Evolutionary conservation across 306 rosid genomes (phyloP).

Genomic region (Hippophae gyantsensis): DNA sequence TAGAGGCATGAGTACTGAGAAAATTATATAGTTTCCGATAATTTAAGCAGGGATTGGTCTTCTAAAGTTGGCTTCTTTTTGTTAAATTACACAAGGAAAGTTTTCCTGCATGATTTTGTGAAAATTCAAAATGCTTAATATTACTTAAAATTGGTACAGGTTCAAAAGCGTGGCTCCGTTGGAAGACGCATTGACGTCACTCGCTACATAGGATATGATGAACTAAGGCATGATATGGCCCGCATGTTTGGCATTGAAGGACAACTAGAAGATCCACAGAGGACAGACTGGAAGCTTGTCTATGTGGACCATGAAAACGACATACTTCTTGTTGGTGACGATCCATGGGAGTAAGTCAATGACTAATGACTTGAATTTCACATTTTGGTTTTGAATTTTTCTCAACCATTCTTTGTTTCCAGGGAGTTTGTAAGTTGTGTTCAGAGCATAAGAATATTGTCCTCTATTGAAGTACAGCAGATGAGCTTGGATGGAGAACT

Average conservation of each 20-base stretch:
- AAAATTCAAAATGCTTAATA: constrained; percentile 5
- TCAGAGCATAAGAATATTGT: constrained; percentile 89
- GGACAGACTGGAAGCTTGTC: constrained; percentile 95
- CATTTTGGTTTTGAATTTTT: constrained; percentile 7
- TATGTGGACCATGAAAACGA: constrained; percentile 97
- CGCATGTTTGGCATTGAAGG: constrained; percentile 98
- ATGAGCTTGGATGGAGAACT: constrained; percentile 96
- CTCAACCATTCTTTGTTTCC: constrained; percentile 25
- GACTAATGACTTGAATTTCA: constrained; percentile 2
- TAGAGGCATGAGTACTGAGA: too few species aligned
- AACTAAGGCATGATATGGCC: constrained; percentile 80
- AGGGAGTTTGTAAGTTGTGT: constrained; percentile 96
- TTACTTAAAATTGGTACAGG: constrained; percentile 37
- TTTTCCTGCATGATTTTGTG: not conserved
- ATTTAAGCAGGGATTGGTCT: too few species aligned
- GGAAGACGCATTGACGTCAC: constrained; percentile 95
- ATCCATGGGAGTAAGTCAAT: constrained; percentile 96
- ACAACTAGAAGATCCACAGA: constrained; percentile 85
- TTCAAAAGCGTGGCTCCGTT: constrained; percentile 98
- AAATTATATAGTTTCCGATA: too few species aligned
- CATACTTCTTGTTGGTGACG: constrained; percentile 98
- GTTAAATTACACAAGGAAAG: too few species aligned
- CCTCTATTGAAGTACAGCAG: constrained; percentile 88
- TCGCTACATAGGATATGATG: constrained; percentile 82
- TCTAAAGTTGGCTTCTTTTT: too few species aligned